Evolutionary conservation across 1,284 basidiomycete species (phyloP), one percentile per base, ranked within the genome.

Genomic region (Ustilago tritici): DNA sequence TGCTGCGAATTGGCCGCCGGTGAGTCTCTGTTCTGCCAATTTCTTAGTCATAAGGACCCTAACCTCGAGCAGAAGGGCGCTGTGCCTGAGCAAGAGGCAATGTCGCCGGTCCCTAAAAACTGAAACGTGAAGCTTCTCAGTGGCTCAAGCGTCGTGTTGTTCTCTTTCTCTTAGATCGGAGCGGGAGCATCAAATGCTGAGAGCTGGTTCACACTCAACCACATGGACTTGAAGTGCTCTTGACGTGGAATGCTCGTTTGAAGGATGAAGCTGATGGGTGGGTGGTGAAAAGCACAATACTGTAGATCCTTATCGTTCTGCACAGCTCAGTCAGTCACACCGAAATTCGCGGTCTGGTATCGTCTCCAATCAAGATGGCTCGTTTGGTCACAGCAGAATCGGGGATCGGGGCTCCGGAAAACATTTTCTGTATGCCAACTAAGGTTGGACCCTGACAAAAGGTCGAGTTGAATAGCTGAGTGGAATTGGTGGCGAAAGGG

Each of bases 381-480:
- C 19, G 4, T 40, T 40, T 19, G 31, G 28, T 41, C 15, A 54
- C 28, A 12, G 50, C 50, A 53, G 1, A 23, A 50, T 61, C 59
- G 59, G 59, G 23, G 59, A 40, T 14, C n/a, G 23, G 23, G 55
- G 31, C 31, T 28, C 41, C 50, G 52, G 59, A 52, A 34, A 40
- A 12, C 50, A 31, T 53, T 52, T 23, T 46, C 34, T 36, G 31
- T 28, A 35, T 54, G 40, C 58, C 34, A 8, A 28, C 17, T 40
- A 19, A 23, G 46, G 10, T 49, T 54, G 52, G 52, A 54, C 52
- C 52, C 52, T 54, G 31, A 19, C 52, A 54, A 54, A 54, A 19
- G 49, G 9, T 52, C 49, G 15, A 34, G 28, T 10, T 58, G 60
- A 52, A 62, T 68, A 61, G 65, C 65, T 60, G 65, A 50, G 28